A percentile compares a stretch with the other conserved stretches of the same genome.
phyloP scores from a whole-genome alignment of 139 green algal genomes.

The Zygnema circumcarinatum region DNA sequence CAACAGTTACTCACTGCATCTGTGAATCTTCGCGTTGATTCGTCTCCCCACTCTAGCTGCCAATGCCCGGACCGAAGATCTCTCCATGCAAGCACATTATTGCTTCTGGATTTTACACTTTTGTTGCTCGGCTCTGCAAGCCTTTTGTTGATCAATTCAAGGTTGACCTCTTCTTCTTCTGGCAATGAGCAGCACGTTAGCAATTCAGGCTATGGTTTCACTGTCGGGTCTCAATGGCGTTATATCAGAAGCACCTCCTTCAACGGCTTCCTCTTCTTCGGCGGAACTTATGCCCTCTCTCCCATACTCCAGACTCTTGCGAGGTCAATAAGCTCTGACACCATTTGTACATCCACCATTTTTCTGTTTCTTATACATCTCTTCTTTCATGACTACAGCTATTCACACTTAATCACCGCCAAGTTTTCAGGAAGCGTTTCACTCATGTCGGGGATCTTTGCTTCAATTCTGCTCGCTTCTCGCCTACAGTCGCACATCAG shows the following conservation, averaged over 20 bases:
- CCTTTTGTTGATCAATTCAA: not conserved
- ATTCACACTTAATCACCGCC: constrained; percentile 31
- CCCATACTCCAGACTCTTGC: constrained; percentile 81
- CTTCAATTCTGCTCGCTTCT: constrained; percentile 81
- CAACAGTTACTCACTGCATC: not conserved
- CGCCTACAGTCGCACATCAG: constrained; percentile 69
- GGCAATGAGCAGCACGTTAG: not conserved
- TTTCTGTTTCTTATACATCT: constrained; percentile 78
- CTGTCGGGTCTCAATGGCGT: not conserved
- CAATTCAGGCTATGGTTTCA: too few species aligned
- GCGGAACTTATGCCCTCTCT: constrained; percentile 75
- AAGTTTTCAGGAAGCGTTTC: constrained; percentile 75
- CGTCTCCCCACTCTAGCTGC: not conserved
- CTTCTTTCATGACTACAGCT: constrained; percentile 86
- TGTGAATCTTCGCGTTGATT: not conserved
- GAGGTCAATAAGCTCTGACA: constrained; percentile 80
- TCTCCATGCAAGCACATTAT: not conserved
- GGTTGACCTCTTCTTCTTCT: not conserved
- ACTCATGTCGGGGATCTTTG: constrained; percentile 73
- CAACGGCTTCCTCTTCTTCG: constrained; percentile 44
- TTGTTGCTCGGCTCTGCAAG: not conserved
- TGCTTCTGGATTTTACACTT: not conserved
- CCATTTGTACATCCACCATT: constrained; percentile 72
- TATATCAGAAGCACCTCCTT: constrained; percentile 16
- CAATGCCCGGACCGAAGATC: not conserved